phyloP scores from a whole-genome alignment of 2,329 filamentous ascomycete genomes.

The Aspergillus caelatus region DNA sequence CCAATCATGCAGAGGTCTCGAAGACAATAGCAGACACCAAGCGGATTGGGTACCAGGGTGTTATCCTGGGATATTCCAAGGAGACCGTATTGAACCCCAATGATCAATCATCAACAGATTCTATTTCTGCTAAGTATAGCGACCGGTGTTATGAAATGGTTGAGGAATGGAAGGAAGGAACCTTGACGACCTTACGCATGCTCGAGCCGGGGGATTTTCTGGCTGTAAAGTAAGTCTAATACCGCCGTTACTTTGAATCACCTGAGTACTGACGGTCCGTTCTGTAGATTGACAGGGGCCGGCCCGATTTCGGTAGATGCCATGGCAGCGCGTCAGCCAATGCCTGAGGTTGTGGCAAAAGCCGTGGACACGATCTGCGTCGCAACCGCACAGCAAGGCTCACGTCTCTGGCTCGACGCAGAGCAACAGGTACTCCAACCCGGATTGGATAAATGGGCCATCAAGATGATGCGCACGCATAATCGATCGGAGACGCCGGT shows the following conservation, averaged over 20 bases:
- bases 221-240: not conserved
- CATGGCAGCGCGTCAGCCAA: not conserved
- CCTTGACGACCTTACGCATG: not conserved
- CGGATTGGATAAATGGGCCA: constrained; percentile 50
- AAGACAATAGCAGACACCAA: not conserved
- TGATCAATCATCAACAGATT: not conserved
- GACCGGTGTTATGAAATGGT: not conserved
- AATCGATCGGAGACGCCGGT: constrained; percentile 36
- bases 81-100: not conserved
- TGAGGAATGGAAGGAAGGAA: not conserved
- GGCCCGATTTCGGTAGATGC: not conserved
- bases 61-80: not conserved
- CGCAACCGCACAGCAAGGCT: constrained; percentile 35
- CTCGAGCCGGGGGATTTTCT: not conserved
- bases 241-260: not conserved
- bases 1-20: not conserved
- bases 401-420: constrained; percentile 50
- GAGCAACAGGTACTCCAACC: constrained; percentile 50
- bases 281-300: not conserved
- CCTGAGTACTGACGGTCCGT: too few relatives aligned
- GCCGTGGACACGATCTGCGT: constrained; percentile 45
- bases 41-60: not conserved
- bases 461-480: constrained; percentile 49
- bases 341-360: not conserved
- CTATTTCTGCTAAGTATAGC: not conserved